Conservation (phyloP, 495 filamentous ascomycete species). For the Aspergillus ostianus region DNA sequence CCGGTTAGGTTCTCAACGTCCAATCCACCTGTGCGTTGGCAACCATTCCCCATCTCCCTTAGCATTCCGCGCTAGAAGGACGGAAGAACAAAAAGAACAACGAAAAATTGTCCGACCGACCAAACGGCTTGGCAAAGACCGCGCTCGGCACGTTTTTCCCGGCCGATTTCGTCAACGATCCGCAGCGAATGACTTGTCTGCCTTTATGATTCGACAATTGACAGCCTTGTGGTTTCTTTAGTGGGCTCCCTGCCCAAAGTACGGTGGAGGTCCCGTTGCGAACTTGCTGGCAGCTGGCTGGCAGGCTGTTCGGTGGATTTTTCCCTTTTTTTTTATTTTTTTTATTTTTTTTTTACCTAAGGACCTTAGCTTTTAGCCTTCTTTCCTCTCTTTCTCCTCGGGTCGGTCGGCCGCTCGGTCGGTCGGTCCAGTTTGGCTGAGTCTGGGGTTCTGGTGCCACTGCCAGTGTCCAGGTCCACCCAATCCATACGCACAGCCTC, state of each 20-base stretch:
- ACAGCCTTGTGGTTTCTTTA: constrained; percentile 9
- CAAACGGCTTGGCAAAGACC: not conserved
- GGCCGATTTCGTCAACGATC: constrained; percentile 4
- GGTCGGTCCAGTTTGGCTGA: no score
- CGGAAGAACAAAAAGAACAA: not conserved
- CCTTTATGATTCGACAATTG: constrained; percentile 10
- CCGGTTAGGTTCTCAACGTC: no score
- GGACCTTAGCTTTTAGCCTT: no score
- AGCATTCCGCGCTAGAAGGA: not conserved
- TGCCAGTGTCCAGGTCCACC: not conserved
- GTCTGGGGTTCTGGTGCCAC: no score
- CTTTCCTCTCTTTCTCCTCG: not conserved
- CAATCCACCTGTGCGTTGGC: no score
- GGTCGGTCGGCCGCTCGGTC: not conserved
- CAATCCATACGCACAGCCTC: not conserved
- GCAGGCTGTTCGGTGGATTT: not conserved
- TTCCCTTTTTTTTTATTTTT: no score
- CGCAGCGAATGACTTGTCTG: constrained; percentile 1
- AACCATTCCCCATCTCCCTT: not conserved
- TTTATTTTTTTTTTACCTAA: no score
- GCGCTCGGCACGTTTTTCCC: constrained; percentile 10
- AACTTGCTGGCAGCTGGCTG: no score
- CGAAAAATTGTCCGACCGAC: not conserved
- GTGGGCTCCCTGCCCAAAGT: not conserved
- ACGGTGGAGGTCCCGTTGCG: no score